Percentiles rank a stretch among this genome's conserved stretches.
These are phyloP conservation scores for Cruciata laevipes DNA, from an alignment of 257 asterid genomes.

Conservation along the genomic window DNA sequence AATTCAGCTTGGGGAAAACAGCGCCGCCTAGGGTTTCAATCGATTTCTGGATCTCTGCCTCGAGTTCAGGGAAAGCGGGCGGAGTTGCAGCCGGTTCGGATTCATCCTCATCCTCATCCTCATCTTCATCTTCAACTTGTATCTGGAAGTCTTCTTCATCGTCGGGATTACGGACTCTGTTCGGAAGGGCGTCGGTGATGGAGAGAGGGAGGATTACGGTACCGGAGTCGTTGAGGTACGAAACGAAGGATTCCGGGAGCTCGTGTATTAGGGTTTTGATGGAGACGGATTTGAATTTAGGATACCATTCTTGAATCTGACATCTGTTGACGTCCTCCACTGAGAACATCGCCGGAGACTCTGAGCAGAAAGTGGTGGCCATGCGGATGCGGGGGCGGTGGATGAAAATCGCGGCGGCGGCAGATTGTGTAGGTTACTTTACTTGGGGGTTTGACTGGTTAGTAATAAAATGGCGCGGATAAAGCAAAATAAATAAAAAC, in stretches of 20 bases:
- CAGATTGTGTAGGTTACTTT: too few species aligned
- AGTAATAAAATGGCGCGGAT: too few species aligned
- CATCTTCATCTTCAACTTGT: constrained; percentile 28
- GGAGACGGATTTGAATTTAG: constrained; percentile 58
- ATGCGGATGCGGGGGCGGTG: background rate
- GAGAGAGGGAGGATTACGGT: constrained; percentile 78
- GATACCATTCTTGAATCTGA: constrained; percentile 96
- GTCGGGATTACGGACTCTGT: constrained; percentile 59
- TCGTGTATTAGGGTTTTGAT: constrained; percentile 52
- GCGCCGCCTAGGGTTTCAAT: constrained; percentile 79
- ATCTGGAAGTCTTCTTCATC: constrained; percentile 61
- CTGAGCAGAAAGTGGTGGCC: background rate
- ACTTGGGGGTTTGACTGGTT: background rate
- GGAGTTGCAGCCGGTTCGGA: constrained; percentile 51
- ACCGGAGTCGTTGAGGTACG: constrained; percentile 70
- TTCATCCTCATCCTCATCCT: constrained; percentile 46
- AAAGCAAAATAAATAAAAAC: too few species aligned
- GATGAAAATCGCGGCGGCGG: too few species aligned
- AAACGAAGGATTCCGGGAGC: constrained; percentile 68
- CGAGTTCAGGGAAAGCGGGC: constrained; percentile 77
- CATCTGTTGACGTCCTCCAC: constrained; percentile 70
- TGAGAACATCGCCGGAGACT: constrained; percentile 9
- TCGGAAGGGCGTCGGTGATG: constrained; percentile 64
- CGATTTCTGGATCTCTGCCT: constrained; percentile 44
- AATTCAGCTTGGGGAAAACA: constrained; percentile 78